phyloP scores from a whole-genome alignment of 129 eudicot genomes.

The Flaveria robusta region DNA sequence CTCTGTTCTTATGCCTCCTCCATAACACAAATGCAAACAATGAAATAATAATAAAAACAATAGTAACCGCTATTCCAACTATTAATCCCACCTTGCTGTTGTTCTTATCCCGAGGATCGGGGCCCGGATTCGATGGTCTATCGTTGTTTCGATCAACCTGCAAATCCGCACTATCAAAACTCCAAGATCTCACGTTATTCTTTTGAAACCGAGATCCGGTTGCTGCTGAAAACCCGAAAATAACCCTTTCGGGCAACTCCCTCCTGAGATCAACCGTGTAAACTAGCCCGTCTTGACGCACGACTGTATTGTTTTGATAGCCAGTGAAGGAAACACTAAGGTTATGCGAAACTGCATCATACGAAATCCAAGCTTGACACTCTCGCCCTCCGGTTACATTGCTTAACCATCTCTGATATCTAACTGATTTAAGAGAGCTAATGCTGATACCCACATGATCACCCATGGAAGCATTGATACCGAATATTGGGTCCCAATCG shows the following conservation, averaged over 20 bases:
- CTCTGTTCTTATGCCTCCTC: neutral
- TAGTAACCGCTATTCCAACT: neutral
- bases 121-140: too few species aligned
- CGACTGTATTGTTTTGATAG: neutral
- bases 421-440: neutral
- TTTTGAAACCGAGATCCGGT: neutral
- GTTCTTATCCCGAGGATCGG: too few species aligned
- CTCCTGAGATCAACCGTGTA: neutral
- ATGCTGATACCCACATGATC: neutral
- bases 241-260: neutral
- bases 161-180: neutral
- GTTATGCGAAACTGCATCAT: neutral
- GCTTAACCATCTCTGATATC: neutral
- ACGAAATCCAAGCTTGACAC: neutral
- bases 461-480: neutral
- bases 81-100: neutral
- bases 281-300: neutral
- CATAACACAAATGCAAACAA: neutral
- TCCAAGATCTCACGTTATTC: neutral
- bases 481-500: neutral
- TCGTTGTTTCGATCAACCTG: too few species aligned
- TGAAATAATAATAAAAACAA: neutral
- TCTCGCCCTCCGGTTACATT: neutral
- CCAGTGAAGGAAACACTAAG: neutral
- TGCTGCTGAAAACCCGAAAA: conserved; percentile 5